Base-by-base conservation (phyloP, 768 basidiomycete species). In the Tremella mesenterica region DNA sequence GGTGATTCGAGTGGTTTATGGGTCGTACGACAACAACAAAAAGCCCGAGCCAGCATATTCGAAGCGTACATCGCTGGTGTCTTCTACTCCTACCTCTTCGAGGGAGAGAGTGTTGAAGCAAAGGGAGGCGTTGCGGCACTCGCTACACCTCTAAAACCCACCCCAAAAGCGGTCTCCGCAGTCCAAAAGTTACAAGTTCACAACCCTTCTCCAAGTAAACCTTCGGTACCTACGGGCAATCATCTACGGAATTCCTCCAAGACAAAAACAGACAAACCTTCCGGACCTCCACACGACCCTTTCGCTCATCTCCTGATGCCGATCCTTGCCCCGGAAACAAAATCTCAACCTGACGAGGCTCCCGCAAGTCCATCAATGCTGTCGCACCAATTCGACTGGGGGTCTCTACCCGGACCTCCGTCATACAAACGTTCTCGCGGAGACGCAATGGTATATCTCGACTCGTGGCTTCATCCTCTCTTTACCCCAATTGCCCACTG, bases 41-140 rank as follows among this genome's bases (percentile, higher is more conserved):
- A 66, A 46, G 54, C 57, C 13, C 46, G 51, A 44, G 64, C 54
- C 13, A 56, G 52, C 14, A 23, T 69, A 13, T 60, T 65, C 34
- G 64, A 66, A 48, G 57, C 59, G 6, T 65, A 57, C 44, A 56
- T 65, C 25, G 67, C 67, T 8, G 64, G 61, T 2, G 58, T 61
- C 4, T 69, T 43, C 38, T 69, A 65, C 33, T 55, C 52, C 18
- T 59, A 46, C 30, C 50, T 62, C 12, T 28, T 48, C 12, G 52
- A 23, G 1, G 48, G 30, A 25, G 29, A 57, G 4, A 47, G 48
- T 30, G 33, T 18, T 18, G 33, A 10, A 10, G 33, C 33, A 34
- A 34, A 34, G 33, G 18, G 18, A 18, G 12, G 33, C 12, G 33
- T 18, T 34, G 33, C 12, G 12, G 33, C 10, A 18, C 33, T 41